Evolutionary conservation across 2,329 filamentous ascomycete genomes (phyloP), one percentile per base, ranked within the genome.

Genomic region (Conoideocrella luteorostrata): DNA sequence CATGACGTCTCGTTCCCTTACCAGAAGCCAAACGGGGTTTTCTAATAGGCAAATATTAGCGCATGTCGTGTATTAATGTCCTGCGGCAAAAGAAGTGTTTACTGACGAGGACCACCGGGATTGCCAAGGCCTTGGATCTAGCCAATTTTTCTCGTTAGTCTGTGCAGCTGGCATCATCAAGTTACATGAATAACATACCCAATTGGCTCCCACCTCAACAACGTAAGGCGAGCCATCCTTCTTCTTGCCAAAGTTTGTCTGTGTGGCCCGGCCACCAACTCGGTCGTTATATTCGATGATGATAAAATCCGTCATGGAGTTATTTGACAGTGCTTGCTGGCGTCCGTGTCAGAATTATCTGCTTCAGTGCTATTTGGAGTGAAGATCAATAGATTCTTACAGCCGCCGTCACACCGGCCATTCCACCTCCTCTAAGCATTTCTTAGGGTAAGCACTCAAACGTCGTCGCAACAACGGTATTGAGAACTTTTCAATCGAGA

Each of bases 191-290:
- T 17, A 11, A 39, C 47, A 21, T 18, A 71, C 58, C 82, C 82
- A 86, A 49, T 86, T 86, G 6, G 82, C 82, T 3, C 82, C 82
- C 0, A 82, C 62, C 56, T 86, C 82, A 9, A 86, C 67, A 0
- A 66, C 69, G 47, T 78, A 80, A 0, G 76, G 71, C 1, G 70
- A 64, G 1, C 77, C 77, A 28, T 75, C 64, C 0, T 60, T 28
- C 4, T 62, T 57, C 13, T 66, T 61, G 4, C 80, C 80, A 52
- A 84, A 84, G 0, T 67, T 63, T 0, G 70, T 70, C 47, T 83
- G 73, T n/a, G 63, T 62, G 30, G 81, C 71, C 5, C 82, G 73
- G 2, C 82, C 82, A 2, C 82, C 82, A 46, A 86, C 74, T 11
- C 74, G 69, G 46, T 74, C 66, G 11, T 80, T 78, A 47, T 79